Conservation (phyloP, 2,329 filamentous ascomycete genomes). For the Botrytis hyacinthi region DNA sequence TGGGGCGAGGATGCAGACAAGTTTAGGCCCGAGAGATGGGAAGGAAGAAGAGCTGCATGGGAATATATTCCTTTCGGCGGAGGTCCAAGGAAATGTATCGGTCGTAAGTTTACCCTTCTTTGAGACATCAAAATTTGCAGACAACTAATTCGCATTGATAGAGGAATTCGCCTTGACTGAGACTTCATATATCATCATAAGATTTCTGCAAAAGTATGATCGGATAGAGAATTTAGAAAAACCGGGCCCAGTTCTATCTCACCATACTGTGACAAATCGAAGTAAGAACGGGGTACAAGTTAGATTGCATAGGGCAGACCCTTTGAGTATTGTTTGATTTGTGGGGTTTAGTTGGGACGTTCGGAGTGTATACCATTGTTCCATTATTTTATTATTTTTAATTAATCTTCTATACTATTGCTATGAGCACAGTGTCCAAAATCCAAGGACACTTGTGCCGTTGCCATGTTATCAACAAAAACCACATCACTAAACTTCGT, state of each 20-base stretch:
- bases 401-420: not conserved
- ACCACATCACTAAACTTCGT: not conserved
- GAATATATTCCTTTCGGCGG: constrained; percentile 75
- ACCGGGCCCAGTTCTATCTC: constrained; percentile 12
- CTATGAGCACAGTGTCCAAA: not conserved
- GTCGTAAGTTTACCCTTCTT: constrained; percentile 41
- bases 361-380: not conserved
- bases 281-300: constrained; percentile 29
- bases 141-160: constrained; percentile 18
- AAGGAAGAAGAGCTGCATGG: constrained; percentile 58
- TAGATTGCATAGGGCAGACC: constrained; percentile 22
- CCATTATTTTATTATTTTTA: not conserved
- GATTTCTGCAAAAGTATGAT: constrained; percentile 37
- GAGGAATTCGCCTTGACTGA: constrained; percentile 38
- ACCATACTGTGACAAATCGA: constrained; percentile 19
- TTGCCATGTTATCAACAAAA: not conserved
- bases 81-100: constrained; percentile 69
- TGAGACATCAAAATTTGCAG: not conserved
- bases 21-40: constrained; percentile 34
- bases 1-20: constrained; percentile 58
- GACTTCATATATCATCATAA: constrained; percentile 32
- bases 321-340: not conserved
- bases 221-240: constrained; percentile 28
- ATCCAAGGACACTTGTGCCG: not conserved
- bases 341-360: not conserved